These are phyloP conservation scores for Sutorius australiensis DNA, from an alignment of 768 basidiomycete species.

Conservation along the genomic window DNA sequence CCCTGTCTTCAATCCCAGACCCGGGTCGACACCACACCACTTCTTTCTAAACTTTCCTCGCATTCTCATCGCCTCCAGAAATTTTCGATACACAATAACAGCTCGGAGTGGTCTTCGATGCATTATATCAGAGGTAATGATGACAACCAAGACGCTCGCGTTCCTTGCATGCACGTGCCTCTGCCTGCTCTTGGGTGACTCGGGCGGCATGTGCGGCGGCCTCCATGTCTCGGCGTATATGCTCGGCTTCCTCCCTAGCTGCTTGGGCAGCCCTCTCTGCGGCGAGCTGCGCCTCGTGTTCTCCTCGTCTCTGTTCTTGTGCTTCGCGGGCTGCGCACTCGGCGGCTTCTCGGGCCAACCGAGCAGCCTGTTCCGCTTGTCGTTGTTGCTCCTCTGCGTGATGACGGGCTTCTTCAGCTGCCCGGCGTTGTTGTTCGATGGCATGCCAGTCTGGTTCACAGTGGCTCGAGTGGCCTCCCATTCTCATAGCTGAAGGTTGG, in stretches of 20 bases:
- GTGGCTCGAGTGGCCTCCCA: slow-evolving; percentile 28
- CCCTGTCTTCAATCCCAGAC: too few species aligned
- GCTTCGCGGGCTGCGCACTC: slow-evolving; percentile 22
- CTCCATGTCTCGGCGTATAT: slow-evolving; percentile 17
- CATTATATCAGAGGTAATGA: too few species aligned
- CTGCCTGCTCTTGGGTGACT: slow-evolving; percentile 21
- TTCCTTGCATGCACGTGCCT: slow-evolving; percentile 25
- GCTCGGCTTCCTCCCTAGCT: slow-evolving; percentile 23
- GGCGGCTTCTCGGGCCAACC: slow-evolving; percentile 19
- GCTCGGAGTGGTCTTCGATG: too few species aligned
- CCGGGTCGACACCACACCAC: too few species aligned
- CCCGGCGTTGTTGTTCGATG: slow-evolving; percentile 18
- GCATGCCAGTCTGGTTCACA: slow-evolving; percentile 23
- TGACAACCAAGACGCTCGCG: slow-evolving; percentile 14
- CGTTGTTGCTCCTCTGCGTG: slow-evolving; percentile 21
- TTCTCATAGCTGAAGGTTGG: not conserved
- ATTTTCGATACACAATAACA: too few species aligned
- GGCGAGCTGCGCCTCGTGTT: slow-evolving; percentile 15
- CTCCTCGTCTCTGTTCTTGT: slow-evolving; percentile 17
- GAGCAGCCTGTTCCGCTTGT: slow-evolving; percentile 18
- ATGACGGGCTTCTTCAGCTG: slow-evolving; percentile 19
- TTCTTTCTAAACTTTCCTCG: too few species aligned
- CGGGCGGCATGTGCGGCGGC: slow-evolving; percentile 22
- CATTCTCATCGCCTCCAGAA: too few species aligned
- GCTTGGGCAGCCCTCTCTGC: slow-evolving; percentile 22